These are phyloP conservation scores for Leptographium lundbergii DNA, from an alignment of 2,329 filamentous ascomycete genomes.

Conservation along the genomic window DNA sequence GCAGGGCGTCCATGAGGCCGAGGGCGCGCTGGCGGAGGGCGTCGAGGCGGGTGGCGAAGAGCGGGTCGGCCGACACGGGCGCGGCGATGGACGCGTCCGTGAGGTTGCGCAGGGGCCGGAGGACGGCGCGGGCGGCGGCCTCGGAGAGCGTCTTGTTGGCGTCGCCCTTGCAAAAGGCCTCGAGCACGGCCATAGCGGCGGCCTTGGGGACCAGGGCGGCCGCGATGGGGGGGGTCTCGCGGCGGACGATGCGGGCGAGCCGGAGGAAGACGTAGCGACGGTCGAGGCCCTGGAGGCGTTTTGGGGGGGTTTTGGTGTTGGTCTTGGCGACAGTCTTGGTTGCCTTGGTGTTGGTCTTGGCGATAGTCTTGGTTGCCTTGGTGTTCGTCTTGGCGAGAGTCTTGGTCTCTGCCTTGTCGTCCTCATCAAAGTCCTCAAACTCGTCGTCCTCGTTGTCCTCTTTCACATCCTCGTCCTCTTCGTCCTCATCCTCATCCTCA, in stretches of 20 bases:
- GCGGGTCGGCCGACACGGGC: slow-evolving; percentile 58
- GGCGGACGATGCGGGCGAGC: slow-evolving; percentile 65
- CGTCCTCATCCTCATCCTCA: slow-evolving; percentile 27
- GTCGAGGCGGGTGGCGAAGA: slow-evolving; percentile 58
- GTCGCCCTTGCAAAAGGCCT: not conserved
- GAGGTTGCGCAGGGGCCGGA: slow-evolving; percentile 61
- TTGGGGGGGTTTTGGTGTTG: not conserved
- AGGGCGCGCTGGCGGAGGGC: slow-evolving; percentile 58
- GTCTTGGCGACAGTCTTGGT: slow-evolving; percentile 12
- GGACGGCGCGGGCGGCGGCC: slow-evolving; percentile 44
- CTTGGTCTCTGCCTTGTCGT: not conserved
- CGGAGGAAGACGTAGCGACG: slow-evolving; percentile 58
- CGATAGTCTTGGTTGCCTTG: slow-evolving; percentile 9
- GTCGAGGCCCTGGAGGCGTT: slow-evolving; percentile 31
- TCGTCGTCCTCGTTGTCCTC: not conserved
- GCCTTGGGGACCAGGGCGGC: slow-evolving; percentile 50
- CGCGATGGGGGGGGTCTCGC: slow-evolving; percentile 54
- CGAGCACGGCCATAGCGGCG: slow-evolving; percentile 30
- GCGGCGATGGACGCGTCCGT: slow-evolving; percentile 66
- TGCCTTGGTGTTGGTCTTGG: slow-evolving; percentile 5
- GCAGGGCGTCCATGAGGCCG: slow-evolving; percentile 68
- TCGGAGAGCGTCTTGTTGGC: slow-evolving; percentile 22
- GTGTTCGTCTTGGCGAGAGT: slow-evolving; percentile 13
- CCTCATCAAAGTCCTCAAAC: not conserved
- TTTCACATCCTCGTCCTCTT: not conserved